Evolutionary conservation across 1,284 basidiomycete genomes (phyloP), one percentile per base, ranked within the genome.

Genomic region (Laetiporus sulphureus): DNA sequence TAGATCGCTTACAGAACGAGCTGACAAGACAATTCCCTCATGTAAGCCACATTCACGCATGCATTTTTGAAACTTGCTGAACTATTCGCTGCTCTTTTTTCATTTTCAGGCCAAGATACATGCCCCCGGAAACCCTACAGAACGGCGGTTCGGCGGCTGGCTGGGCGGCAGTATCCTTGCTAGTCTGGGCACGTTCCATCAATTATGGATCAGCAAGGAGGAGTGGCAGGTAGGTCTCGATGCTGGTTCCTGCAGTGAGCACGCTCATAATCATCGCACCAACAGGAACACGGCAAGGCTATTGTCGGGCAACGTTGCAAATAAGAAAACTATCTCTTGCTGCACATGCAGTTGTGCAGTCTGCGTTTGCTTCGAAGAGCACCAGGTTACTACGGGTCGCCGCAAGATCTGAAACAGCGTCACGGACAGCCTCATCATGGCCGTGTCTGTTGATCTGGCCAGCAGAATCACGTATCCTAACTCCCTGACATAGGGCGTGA

Each of bases 151-250:
- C 60, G 85, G 90, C 10, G 83, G 84, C 13, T 98, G 94, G 94
- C 69, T 98, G 6, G 93, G 93, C 13, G 93, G 93, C 20, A 91
- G 88, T 51, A 93, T 97, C 51, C 71, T 97, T 41, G 91, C 87
- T 1, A 92, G 88, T 57, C 66, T 97, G 56, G 94, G 94, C 21
- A 95, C 92, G 12, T 98, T 97, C 76, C 93, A 98, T 63, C 93
- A 97, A 57, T 67, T 94, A 29, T 94, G 91, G 91, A 90, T 94
- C 56, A 91, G 88, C 58, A 80, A 74, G 57, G 90, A 93, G 61
- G 91, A 95, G 58, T 94, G 89, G 83, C 78, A 88, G 73, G 89
- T 85, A 45, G 29, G 77, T 66, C 18, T 25, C 37, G 4, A 20
- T 32, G 8, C n/a, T 3, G 15, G 5, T 34, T n/a, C 18, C 18